A percentile compares a stretch with the other conserved stretches of the same genome.
Conservation (phyloP, 139 green algal genomes). For the Bryopsis sp. region DNA sequence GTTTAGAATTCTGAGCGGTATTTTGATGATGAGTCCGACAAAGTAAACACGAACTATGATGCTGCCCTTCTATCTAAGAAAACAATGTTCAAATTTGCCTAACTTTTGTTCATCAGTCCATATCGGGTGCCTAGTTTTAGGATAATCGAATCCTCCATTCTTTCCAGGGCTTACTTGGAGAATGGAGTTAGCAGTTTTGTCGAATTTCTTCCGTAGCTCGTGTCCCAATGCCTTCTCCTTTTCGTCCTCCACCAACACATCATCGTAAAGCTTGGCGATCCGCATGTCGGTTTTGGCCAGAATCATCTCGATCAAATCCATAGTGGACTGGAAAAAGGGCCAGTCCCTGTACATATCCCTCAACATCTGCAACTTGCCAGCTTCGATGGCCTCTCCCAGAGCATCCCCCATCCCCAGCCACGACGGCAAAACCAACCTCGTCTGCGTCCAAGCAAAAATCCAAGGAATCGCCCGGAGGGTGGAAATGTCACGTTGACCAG, state of each 20-base stretch:
- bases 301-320: slow-evolving; percentile 99
- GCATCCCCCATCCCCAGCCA: slow-evolving; percentile 93
- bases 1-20: too few relatives aligned
- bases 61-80: too few relatives aligned
- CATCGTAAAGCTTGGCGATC: slow-evolving; percentile 64
- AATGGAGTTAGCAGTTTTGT: slow-evolving; percentile 35
- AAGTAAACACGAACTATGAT: too few relatives aligned
- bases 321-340: slow-evolving; percentile 93
- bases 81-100: too few relatives aligned
- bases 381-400: slow-evolving; percentile 49
- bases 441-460: slow-evolving; percentile 99
- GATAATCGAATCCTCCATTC: too few relatives aligned
- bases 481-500: slow-evolving; percentile 26
- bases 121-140: too few relatives aligned
- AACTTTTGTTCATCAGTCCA: too few relatives aligned
- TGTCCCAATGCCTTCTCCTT: slow-evolving; percentile 53
- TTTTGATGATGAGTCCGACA: too few relatives aligned
- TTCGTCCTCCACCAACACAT: slow-evolving; percentile 31
- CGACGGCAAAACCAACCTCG: slow-evolving; percentile 88
- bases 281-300: slow-evolving; percentile 89
- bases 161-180: slow-evolving; percentile 30
- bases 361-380: slow-evolving; percentile 52
- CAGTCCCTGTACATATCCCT: slow-evolving; percentile 91
- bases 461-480: slow-evolving; percentile 94
- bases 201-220: slow-evolving; percentile 51